Evolutionary conservation across 352 stramenopile genomes (phyloP).

Genomic region (Phytopythium chamaehyphon): DNA sequence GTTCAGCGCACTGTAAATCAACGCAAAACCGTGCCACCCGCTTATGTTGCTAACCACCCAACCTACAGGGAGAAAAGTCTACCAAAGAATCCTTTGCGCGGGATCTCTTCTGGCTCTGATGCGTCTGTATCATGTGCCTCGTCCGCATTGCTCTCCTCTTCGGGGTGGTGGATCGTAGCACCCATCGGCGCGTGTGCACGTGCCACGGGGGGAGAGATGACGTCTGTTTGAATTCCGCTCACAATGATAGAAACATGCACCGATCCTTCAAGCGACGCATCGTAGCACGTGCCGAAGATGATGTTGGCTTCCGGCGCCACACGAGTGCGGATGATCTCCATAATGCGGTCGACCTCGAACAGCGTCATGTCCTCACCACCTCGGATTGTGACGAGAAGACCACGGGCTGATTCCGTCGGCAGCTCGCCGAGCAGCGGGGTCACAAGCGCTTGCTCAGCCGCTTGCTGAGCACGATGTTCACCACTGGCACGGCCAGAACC

Average conservation of each 20-base stretch:
- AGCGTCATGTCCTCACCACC: conserved; percentile 92
- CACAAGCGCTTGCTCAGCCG: conserved; percentile 92
- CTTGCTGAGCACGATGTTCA: conserved; percentile 84
- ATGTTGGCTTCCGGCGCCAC: conserved; percentile 85
- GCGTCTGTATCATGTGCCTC: conserved; percentile 13
- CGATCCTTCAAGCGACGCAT: conserved; percentile 72
- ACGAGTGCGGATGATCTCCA: conserved; percentile 81
- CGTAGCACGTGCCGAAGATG: conserved; percentile 88
- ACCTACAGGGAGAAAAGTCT: conserved; percentile 69
- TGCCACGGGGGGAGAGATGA: conserved; percentile 74
- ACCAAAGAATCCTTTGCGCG: conserved; percentile 56
- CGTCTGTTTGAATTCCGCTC: conserved; percentile 82
- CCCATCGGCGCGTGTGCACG: conserved; percentile 33
- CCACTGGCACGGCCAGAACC: conserved; percentile 82
- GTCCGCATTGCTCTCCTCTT: conserved; percentile 24
- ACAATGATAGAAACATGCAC: conserved; percentile 89
- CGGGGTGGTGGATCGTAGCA: conserved; percentile 14
- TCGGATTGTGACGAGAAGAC: conserved; percentile 95
- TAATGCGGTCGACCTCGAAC: conserved; percentile 89
- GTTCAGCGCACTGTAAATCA: too few relatives aligned
- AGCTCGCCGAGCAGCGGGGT: conserved; percentile 93
- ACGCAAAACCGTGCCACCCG: background rate
- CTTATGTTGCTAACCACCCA: background rate
- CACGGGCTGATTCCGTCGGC: conserved; percentile 90
- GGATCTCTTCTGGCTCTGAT: conserved; percentile 8